Conservation (phyloP, 2,329 filamentous ascomycete genomes). For the Coleophoma cylindrospora region DNA sequence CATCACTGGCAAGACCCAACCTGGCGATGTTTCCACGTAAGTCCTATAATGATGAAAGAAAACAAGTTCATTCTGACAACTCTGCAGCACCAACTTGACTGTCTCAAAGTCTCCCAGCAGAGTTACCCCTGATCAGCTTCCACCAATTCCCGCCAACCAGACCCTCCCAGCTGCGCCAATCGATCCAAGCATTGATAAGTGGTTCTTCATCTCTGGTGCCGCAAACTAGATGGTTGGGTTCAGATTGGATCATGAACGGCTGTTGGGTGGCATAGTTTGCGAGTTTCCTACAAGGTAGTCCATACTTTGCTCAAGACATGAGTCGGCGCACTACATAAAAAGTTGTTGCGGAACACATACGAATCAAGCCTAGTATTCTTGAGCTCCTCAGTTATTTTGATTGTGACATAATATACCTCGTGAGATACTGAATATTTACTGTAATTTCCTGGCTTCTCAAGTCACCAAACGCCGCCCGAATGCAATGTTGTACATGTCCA, state of each 20-base stretch:
- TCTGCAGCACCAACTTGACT: constrained; percentile 71
- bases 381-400: too few species aligned
- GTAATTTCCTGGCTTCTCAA: constrained; percentile 3
- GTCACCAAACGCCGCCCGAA: constrained; percentile 19
- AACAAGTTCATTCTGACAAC: constrained; percentile 22
- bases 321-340: too few species aligned
- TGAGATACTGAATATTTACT: constrained; percentile 14
- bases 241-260: too few species aligned
- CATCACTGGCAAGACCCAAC: constrained; percentile 80
- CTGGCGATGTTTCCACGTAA: constrained; percentile 78
- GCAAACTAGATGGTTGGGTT: constrained; percentile 52
- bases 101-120: constrained; percentile 70
- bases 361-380: too few species aligned
- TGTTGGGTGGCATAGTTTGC: too few species aligned
- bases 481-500: constrained; percentile 9
- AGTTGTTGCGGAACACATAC: too few species aligned
- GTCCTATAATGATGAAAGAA: constrained; percentile 29
- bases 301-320: too few species aligned
- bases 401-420: too few species aligned
- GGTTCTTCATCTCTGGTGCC: constrained; percentile 99
- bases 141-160: constrained; percentile 73
- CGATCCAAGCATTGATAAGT: constrained; percentile 97
- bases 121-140: constrained; percentile 63
- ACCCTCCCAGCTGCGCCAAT: constrained; percentile 82
- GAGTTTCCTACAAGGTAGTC: too few species aligned